Base-by-base conservation (phyloP, 2,329 filamentous ascomycete species). In the Trichoderma brevicompactum region DNA sequence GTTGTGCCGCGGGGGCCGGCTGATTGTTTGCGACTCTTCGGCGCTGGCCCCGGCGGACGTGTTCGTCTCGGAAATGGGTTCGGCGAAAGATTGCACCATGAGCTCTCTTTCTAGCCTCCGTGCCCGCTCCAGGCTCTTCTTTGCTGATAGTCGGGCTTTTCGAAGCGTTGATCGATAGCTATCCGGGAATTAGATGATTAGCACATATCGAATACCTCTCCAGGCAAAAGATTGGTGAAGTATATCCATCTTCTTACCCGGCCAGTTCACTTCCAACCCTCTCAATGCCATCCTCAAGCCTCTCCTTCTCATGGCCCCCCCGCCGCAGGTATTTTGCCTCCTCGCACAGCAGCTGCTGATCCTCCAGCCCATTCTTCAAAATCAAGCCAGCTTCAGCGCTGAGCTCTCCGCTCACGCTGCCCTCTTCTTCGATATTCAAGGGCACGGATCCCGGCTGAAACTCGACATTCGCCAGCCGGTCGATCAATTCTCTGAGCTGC, bases 61-160 rank as follows among this genome's bases (percentile, higher is more conserved):
- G 56, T 75, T 70, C 38, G 76, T 71, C 48, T 75, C 75, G 34
- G 74, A 73, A 10, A 71, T 69, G 73, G 79, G 79, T 70, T 81
- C 78, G 64, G 82, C 82, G 69, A 90, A 86, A 13, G 85, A 87
- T 13, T 87, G 85, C 67, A 96, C 86, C 59, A 96, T 82, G 23
- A 92, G 81, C 70, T 92, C 87, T 69, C 92, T 87, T 76, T 97
- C 92, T 70, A 88, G 88, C 60, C 87, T 84, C 74, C 90, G 92
- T 15, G 92, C 91, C 63, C 83, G 80, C 72, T 92, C 87, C 43
- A 93, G 85, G 77, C 87, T 90, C 69, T 87, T 85, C 76, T 92
- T 94, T 19, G 92, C 93, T 32, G 86, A 82, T 61, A 97, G 80
- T 73, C 96, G 92, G 12, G 94, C 94, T 75, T 88, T 90, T 70